Conservation (phyloP, 1,284 basidiomycete species). For the Pseudozyma tsukubaensis region DNA sequence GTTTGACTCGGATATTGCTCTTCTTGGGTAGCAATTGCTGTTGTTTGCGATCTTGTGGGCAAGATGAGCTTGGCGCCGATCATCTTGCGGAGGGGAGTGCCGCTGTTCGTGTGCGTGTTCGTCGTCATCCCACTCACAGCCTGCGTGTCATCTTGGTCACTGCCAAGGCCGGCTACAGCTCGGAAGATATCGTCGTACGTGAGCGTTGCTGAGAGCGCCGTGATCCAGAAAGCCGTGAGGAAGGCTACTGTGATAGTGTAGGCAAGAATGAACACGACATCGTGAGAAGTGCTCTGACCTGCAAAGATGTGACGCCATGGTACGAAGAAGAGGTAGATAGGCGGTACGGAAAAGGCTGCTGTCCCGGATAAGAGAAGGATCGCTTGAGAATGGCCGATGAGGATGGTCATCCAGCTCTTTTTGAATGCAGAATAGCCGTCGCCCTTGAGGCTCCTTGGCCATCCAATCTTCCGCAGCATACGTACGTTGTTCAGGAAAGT, state of each 20-base stretch:
- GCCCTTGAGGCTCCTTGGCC: constrained; percentile 3
- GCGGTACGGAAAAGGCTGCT: neutral
- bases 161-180: constrained; percentile 12
- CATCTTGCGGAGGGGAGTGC: too few relatives aligned
- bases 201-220: constrained; percentile 7
- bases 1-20: too few relatives aligned
- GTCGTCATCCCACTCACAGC: too few relatives aligned
- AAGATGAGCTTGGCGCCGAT: too few relatives aligned
- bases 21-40: too few relatives aligned
- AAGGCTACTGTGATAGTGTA: constrained; percentile 15
- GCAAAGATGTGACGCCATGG: constrained; percentile 1
- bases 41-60: too few relatives aligned
- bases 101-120: too few relatives aligned
- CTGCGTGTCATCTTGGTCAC: too few relatives aligned
- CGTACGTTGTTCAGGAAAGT: neutral
- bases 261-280: constrained; percentile 18
- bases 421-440: constrained; percentile 9
- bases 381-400: constrained; percentile 5
- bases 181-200: constrained; percentile 28
- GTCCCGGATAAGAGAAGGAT: neutral
- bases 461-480: constrained; percentile 1
- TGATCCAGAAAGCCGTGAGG: constrained; percentile 7
- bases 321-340: constrained; percentile 5
- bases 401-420: constrained; percentile 16
- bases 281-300: constrained; percentile 1